Conservation (phyloP, 225 moss, liverwort and hornwort genomes). For the Polytrichum commune region DNA sequence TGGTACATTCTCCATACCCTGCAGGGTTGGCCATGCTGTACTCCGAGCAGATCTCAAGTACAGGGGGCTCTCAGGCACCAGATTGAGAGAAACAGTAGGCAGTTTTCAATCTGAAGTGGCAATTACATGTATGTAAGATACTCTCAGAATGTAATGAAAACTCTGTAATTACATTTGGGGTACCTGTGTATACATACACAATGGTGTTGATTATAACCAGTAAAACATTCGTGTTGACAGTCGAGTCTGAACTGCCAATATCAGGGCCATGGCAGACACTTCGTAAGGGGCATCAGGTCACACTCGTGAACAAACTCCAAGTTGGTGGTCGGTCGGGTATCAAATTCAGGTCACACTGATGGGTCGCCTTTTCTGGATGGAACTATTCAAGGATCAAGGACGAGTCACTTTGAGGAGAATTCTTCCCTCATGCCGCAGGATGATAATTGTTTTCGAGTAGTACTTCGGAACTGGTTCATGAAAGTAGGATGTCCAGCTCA, state of each 20-base stretch:
- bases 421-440: no score
- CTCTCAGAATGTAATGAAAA: conserved; percentile 7
- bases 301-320: conserved; percentile 1
- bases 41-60: neutral
- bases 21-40: conserved; percentile 28
- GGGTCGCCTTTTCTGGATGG: conserved; percentile 2
- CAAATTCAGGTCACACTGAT: neutral
- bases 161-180: conserved; percentile 10
- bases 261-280: neutral
- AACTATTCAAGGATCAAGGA: neutral
- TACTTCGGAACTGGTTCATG: no score
- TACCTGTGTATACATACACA: conserved; percentile 24
- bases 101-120: neutral
- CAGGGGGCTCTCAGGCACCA: conserved; percentile 24
- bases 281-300: neutral
- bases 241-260: conserved; percentile 9
- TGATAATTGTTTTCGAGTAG: no score
- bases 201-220: conserved; percentile 11
- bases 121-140: conserved; percentile 5
- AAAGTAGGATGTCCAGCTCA: no score
- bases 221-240: conserved; percentile 5
- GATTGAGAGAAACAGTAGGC: conserved; percentile 8
- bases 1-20: neutral
- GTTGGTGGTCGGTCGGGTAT: neutral
- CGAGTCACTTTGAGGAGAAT: no score